These are phyloP conservation scores for Nicotiana sylvestris DNA, from an alignment of 257 asterid species.

Conservation along the genomic window DNA sequence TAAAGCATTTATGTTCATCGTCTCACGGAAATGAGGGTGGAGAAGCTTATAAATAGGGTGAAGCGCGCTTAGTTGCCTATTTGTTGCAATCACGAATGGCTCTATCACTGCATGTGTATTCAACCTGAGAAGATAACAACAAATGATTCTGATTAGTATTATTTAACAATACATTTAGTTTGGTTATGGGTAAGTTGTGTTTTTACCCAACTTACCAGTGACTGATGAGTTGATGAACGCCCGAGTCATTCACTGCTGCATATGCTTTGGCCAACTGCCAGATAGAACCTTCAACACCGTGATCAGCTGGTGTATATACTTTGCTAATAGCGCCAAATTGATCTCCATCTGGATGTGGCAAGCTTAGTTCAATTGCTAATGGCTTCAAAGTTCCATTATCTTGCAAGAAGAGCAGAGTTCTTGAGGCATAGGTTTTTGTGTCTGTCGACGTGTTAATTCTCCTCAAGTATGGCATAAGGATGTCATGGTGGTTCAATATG, in stretches of 20 bases:
- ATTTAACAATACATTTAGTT: neutral
- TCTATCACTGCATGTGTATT: constrained; percentile 23
- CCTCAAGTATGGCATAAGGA: constrained; percentile 22
- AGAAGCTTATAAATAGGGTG: constrained; percentile 33
- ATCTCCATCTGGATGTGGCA: constrained; percentile 25
- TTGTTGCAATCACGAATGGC: constrained; percentile 35
- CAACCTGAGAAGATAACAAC: constrained; percentile 15
- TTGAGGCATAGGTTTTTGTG: constrained; percentile 22
- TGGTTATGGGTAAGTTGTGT: no score
- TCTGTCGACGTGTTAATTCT: constrained; percentile 18
- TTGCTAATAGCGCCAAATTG: constrained; percentile 19
- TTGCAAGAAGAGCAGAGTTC: constrained; percentile 23
- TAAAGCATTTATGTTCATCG: constrained; percentile 32
- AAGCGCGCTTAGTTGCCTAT: constrained; percentile 27
- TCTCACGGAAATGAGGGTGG: constrained; percentile 31
- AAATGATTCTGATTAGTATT: neutral
- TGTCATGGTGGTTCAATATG: constrained; percentile 27
- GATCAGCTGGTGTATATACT: constrained; percentile 25
- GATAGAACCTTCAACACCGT: constrained; percentile 14
- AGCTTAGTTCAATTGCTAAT: constrained; percentile 22
- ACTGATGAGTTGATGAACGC: constrained; percentile 25
- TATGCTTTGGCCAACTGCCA: constrained; percentile 33
- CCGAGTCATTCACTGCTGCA: constrained; percentile 27
- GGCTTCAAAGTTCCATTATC: constrained; percentile 23
- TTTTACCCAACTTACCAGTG: constrained; percentile 16